Base-by-base conservation (phyloP, 352 stramenopile genomes). In the Phytophthora nicotianae region DNA sequence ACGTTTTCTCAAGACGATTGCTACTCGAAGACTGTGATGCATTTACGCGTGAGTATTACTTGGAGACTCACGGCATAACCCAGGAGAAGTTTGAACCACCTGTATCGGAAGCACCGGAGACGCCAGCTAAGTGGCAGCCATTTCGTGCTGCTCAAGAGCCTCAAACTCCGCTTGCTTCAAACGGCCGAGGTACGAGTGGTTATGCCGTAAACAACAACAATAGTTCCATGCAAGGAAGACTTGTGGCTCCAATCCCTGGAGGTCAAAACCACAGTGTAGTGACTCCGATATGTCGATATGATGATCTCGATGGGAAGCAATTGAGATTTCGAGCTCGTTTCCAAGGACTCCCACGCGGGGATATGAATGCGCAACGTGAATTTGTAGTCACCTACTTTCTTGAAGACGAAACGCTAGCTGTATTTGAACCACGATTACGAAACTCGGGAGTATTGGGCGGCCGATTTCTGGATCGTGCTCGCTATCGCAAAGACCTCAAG, bases 21-120 rank as follows among this genome's bases (percentile, higher is more conserved):
- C 62, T 97, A 11, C 77, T 98, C 16, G 75, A 97, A 58, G 85
- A 95, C 60, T 98, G 93, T 69, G 91, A 98, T 62, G 67, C 74
- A 38, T 97, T 96, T 63, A 98, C 93, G n/a, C 77, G 83, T 6
- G 74, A 87, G 2, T 98, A 94, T 79, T 98, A 97, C 65, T 49
- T 92, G 33, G 74, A 89, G 54, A 85, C 68, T 7, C 69, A 91
- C 32, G 90, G 92, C 10, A 72, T 98, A 32, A 89, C 83, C 2
- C 93, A 98, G 35, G 83, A 95, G 40, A 61, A 57, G 14, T 75
- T 71, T 42, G 70, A 86, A 23, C 50, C 71, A 1, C 50, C 55
- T 29, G 16, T 32, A 40, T 13, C 23, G 6, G 24, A 56, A 2
- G n/a, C 43, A 35, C 38, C 35, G 0, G 49, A 63, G 4, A 56